These are phyloP conservation scores for Kodamaea sp. DNA, from an alignment of 1,139 yeast genomes.

Conservation along the genomic window DNA sequence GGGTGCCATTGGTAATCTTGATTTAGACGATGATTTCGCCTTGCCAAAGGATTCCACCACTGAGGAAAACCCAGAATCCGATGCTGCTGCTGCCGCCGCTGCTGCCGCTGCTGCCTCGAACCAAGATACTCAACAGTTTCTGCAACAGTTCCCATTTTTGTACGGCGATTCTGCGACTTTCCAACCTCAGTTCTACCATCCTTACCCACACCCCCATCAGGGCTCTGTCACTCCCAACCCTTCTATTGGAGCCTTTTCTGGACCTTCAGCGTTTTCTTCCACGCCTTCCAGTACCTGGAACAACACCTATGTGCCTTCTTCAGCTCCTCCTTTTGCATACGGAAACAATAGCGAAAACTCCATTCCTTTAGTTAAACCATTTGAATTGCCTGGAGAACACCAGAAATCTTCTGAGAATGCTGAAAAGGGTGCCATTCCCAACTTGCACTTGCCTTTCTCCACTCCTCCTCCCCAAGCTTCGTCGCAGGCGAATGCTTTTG, in stretches of 20 bases:
- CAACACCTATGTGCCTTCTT: constrained; percentile 29
- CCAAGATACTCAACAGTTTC: constrained; percentile 3
- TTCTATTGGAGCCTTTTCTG: constrained; percentile 17
- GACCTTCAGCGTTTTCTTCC: constrained; percentile 20
- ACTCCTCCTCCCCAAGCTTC: constrained; percentile 25
- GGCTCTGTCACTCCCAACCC: constrained; percentile 40
- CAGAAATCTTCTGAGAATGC: neutral
- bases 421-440: constrained; percentile 5
- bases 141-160: constrained; percentile 10
- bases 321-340: constrained; percentile 41
- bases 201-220: constrained; percentile 21
- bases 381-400: constrained; percentile 30
- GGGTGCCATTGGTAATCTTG: constrained; percentile 42
- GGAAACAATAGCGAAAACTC: constrained; percentile 12
- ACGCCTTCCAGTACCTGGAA: constrained; percentile 34
- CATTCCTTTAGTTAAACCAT: constrained; percentile 29
- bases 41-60: constrained; percentile 3
- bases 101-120: neutral
- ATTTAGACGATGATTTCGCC: constrained; percentile 39
- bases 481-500: too few species aligned
- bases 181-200: constrained; percentile 19
- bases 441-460: constrained; percentile 25
- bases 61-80: neutral
- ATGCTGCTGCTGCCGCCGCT: neutral
- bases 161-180: constrained; percentile 12